Conservation (phyloP, 179 eudicot species). For the Beta lomatogona region DNA sequence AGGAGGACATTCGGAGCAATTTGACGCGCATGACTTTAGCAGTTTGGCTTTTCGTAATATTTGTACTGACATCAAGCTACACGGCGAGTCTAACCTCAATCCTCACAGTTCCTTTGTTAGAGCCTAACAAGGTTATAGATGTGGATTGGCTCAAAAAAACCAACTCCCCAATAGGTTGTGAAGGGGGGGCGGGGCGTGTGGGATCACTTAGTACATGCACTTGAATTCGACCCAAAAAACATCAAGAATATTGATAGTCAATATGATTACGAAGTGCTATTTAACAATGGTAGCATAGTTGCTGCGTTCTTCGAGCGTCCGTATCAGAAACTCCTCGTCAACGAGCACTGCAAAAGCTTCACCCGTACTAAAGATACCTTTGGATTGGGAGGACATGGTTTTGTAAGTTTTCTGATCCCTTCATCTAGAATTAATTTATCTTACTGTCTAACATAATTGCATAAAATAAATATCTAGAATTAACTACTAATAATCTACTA, state of each 20-base stretch:
- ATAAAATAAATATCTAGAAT: too few relatives aligned
- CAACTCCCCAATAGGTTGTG: slow-evolving; percentile 47
- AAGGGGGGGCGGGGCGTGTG: slow-evolving; percentile 46
- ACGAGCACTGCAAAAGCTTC: slow-evolving; percentile 34
- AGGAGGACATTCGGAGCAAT: slow-evolving; percentile 40
- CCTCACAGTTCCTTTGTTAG: slow-evolving; percentile 37
- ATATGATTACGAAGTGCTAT: slow-evolving; percentile 28
- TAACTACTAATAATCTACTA: too few relatives aligned
- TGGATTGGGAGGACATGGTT: slow-evolving; percentile 49
- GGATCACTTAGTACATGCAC: slow-evolving; percentile 30
- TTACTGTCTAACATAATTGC: too few relatives aligned
- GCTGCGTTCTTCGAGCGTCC: slow-evolving; percentile 60
- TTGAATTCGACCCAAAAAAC: slow-evolving; percentile 19
- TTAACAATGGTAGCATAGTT: slow-evolving; percentile 32
- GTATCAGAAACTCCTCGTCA: slow-evolving; percentile 39
- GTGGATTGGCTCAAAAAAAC: background rate
- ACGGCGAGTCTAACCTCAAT: slow-evolving; percentile 48
- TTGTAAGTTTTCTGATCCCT: slow-evolving; percentile 40
- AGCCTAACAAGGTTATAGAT: too few relatives aligned
- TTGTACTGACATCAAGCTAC: slow-evolving; percentile 44
- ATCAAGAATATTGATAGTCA: slow-evolving; percentile 23
- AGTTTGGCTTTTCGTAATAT: slow-evolving; percentile 48
- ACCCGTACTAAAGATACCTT: slow-evolving; percentile 28
- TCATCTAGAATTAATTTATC: too few relatives aligned
- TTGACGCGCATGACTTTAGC: slow-evolving; percentile 30